These are phyloP conservation scores for Artemisia tridentata DNA, from an alignment of 129 eudicot genomes.

Conservation along the genomic window DNA sequence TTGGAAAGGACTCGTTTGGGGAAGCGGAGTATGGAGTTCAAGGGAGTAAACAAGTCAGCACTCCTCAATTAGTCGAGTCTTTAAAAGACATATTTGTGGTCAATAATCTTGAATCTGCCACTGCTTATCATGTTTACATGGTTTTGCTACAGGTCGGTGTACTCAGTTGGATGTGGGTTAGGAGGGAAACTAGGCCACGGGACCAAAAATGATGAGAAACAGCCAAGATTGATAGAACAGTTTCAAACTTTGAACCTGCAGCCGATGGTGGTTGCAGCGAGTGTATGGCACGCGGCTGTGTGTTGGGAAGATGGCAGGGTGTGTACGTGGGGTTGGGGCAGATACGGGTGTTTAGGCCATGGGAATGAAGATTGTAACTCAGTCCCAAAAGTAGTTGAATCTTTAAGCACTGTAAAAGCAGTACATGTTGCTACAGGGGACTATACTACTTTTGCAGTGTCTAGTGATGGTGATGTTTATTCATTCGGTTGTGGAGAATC, in stretches of 20 bases:
- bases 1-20: constrained; percentile 92
- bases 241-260: constrained; percentile 71
- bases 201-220: constrained; percentile 68
- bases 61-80: constrained; percentile 85
- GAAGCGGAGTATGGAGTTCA: constrained; percentile 81
- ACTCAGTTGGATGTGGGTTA: constrained; percentile 96
- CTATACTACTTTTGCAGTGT: constrained; percentile 86
- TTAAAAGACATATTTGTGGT: constrained; percentile 80
- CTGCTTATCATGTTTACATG: not conserved
- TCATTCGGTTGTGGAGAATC: constrained; percentile 98
- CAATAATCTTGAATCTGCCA: not conserved
- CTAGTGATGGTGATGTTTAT: constrained; percentile 79
- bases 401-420: constrained; percentile 76
- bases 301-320: constrained; percentile 95
- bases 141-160: constrained; percentile 68
- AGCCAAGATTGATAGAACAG: constrained; percentile 79
- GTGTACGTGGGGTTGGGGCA: constrained; percentile 97
- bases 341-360: constrained; percentile 91
- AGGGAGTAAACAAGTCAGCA: constrained; percentile 62
- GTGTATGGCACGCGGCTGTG: constrained; percentile 99
- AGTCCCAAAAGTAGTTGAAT: constrained; percentile 87
- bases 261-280: constrained; percentile 90
- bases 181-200: constrained; percentile 99
- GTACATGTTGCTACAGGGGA: constrained; percentile 97
- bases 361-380: constrained; percentile 94